phyloP scores from a whole-genome alignment of 2,329 filamentous ascomycete species.

The Monosporascus sp. region DNA sequence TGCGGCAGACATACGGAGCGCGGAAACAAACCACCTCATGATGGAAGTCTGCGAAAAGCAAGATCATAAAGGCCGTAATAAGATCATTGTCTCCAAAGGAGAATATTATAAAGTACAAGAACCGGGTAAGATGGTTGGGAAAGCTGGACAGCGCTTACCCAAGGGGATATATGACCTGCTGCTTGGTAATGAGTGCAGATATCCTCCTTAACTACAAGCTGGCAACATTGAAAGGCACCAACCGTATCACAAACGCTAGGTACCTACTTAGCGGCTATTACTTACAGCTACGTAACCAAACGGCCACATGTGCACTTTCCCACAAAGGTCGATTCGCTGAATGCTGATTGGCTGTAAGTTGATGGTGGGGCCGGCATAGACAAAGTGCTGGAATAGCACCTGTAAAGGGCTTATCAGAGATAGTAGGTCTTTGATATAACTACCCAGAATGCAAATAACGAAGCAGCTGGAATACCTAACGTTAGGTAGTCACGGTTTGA shows the following conservation, averaged over 20 bases:
- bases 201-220: constrained; percentile 19
- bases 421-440: no score
- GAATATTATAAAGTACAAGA: constrained; percentile 4
- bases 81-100: constrained; percentile 25
- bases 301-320: no score
- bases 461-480: no score
- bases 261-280: neutral
- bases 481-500: no score
- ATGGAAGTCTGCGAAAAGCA: constrained; percentile 26
- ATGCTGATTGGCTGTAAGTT: no score
- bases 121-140: constrained; percentile 1
- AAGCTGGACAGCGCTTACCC: neutral
- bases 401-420: no score
- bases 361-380: no score
- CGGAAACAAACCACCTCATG: constrained; percentile 28
- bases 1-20: constrained; percentile 22
- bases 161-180: no score
- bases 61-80: constrained; percentile 18
- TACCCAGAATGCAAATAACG: no score
- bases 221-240: constrained; percentile 21
- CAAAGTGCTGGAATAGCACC: no score
- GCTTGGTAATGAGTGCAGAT: neutral
- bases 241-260: constrained; percentile 10
- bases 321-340: no score
- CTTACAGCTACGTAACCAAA: neutral